Conservation (phyloP, 2,329 filamentous ascomycete species). For the Ceratocystis albifundus region DNA sequence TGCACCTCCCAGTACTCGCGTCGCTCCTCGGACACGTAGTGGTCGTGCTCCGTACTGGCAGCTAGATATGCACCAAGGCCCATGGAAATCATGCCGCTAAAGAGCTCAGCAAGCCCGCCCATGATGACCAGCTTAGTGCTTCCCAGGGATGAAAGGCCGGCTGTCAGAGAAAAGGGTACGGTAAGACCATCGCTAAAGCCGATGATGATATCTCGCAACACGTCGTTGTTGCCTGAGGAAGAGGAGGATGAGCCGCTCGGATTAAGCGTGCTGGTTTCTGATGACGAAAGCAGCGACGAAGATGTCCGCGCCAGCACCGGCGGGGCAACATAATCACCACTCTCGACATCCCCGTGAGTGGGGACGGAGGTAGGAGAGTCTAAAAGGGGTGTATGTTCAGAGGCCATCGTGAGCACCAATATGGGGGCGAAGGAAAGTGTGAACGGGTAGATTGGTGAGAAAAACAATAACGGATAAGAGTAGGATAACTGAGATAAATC, state of each 20-base stretch:
- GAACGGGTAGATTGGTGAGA: neutral
- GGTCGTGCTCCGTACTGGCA: constrained; percentile 45
- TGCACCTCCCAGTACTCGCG: constrained; percentile 37
- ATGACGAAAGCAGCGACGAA: constrained; percentile 24
- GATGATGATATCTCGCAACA: constrained; percentile 56
- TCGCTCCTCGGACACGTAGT: constrained; percentile 39
- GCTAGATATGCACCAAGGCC: constrained; percentile 63
- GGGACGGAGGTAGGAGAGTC: neutral
- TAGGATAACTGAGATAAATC: neutral
- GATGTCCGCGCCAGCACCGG: constrained; percentile 12
- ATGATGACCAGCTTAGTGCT: constrained; percentile 56
- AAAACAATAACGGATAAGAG: neutral
- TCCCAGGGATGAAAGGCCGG: constrained; percentile 56
- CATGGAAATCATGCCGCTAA: constrained; percentile 67
- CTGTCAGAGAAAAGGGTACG: constrained; percentile 67
- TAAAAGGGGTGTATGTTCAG: constrained; percentile 19
- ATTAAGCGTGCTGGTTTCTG: constrained; percentile 22
- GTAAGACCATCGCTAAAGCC: constrained; percentile 70
- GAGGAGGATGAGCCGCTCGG: constrained; percentile 24
- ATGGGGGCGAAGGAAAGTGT: too few species aligned
- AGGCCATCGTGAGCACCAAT: neutral
- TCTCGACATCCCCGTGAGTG: constrained; percentile 13
- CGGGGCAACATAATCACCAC: constrained; percentile 1
- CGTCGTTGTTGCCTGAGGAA: constrained; percentile 33
- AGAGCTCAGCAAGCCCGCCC: constrained; percentile 62